Percentiles rank a stretch among this genome's conserved stretches.
These are phyloP conservation scores for Kwoniella sp. DNA, from an alignment of 768 basidiomycete species.

Conservation along the genomic window DNA sequence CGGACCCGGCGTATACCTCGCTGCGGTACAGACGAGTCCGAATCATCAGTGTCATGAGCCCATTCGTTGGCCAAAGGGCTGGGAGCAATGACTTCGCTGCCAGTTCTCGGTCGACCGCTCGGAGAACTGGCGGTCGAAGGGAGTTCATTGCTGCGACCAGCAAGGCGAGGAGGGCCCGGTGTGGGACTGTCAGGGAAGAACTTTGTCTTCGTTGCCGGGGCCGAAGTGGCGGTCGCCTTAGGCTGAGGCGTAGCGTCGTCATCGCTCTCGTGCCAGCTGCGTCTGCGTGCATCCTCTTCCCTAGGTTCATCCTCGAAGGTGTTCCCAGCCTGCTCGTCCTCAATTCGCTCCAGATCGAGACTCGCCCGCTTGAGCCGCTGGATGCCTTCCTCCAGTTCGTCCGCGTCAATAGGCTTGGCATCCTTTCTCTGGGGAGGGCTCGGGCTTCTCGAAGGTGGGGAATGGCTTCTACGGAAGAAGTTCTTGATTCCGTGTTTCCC, in stretches of 20 bases:
- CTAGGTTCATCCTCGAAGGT: not conserved
- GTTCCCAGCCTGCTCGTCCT: not conserved
- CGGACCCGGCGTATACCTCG: constrained; percentile 30
- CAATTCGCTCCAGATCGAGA: constrained; percentile 37
- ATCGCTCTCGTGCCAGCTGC: constrained; percentile 14
- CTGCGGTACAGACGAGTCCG: constrained; percentile 22
- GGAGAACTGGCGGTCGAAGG: constrained; percentile 16
- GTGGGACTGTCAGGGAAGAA: constrained; percentile 41
- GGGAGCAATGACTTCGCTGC: constrained; percentile 49
- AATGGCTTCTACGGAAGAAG: constrained; percentile 43
- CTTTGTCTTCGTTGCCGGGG: constrained; percentile 41
- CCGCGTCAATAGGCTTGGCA: constrained; percentile 27
- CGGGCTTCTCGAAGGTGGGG: constrained; percentile 47
- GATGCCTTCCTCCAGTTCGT: constrained; percentile 48
- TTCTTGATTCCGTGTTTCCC: constrained; percentile 33
- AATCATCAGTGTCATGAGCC: constrained; percentile 35
- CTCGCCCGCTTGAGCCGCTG: constrained; percentile 42
- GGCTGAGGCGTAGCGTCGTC: not conserved
- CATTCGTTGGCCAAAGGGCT: constrained; percentile 51
- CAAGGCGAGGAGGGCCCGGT: constrained; percentile 1
- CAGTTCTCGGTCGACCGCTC: constrained; percentile 33
- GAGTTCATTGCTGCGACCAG: constrained; percentile 1
- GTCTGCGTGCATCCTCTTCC: not conserved
- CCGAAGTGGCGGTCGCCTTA: constrained; percentile 30
- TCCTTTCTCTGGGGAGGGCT: constrained; percentile 37